These are phyloP conservation scores for Marasmius oreades DNA, from an alignment of 1,284 basidiomycete species.

Conservation along the genomic window DNA sequence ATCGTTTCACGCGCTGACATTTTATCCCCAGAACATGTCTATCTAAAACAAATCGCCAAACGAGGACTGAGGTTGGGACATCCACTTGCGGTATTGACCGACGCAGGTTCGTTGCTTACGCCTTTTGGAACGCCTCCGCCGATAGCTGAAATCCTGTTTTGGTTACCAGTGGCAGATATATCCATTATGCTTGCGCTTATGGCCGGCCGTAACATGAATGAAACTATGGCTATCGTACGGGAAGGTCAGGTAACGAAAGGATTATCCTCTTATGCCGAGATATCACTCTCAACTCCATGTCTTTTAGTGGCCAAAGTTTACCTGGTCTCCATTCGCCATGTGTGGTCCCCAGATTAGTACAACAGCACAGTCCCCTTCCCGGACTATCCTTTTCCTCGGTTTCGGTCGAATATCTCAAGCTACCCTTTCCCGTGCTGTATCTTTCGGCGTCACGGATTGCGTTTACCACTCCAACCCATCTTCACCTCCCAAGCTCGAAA, in stretches of 20 bases:
- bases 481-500: constrained; percentile 41
- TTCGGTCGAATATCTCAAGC: constrained; percentile 91
- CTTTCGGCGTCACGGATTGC: constrained; percentile 72
- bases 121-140: background rate
- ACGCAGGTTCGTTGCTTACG: constrained; percentile 57
- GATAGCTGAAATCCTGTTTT: background rate
- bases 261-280: background rate
- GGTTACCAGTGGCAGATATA: constrained; percentile 79
- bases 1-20: background rate
- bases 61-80: constrained; percentile 79
- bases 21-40: constrained; percentile 70
- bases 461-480: constrained; percentile 60
- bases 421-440: constrained; percentile 70
- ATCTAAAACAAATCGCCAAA: constrained; percentile 58
- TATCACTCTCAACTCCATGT: background rate
- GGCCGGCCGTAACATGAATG: constrained; percentile 77
- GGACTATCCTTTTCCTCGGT: constrained; percentile 87
- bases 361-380: constrained; percentile 43
- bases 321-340: constrained; percentile 81
- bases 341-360: constrained; percentile 77
- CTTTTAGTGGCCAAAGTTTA: constrained; percentile 51
- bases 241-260: constrained; percentile 55
- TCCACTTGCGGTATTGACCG: constrained; percentile 87
- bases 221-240: constrained; percentile 63
- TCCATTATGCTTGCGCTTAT: constrained; percentile 88